Conservation (phyloP, 768 basidiomycete species). For the Suillus lakei region DNA sequence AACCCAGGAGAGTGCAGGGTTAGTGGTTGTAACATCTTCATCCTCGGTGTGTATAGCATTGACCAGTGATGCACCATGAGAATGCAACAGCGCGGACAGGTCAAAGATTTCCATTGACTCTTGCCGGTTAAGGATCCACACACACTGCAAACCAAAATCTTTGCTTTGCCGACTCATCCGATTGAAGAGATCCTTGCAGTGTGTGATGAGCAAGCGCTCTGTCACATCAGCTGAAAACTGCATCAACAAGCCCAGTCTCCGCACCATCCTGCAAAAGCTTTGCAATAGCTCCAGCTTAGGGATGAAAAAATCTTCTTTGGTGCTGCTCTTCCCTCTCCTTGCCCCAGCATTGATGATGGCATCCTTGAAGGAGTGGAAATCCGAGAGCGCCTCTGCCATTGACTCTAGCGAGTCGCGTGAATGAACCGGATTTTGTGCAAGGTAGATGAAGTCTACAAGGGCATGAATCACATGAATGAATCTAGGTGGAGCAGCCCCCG, state of each 20-base stretch:
- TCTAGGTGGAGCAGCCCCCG: slow-evolving; percentile 30
- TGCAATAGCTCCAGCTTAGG: slow-evolving; percentile 47
- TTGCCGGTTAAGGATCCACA: slow-evolving; percentile 31
- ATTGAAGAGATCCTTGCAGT: slow-evolving; percentile 36
- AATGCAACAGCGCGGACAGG: slow-evolving; percentile 1
- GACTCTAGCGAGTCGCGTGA: background rate
- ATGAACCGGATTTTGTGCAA: slow-evolving; percentile 35
- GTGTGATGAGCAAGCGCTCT: slow-evolving; percentile 36
- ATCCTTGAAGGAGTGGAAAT: background rate
- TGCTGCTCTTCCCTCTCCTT: slow-evolving; percentile 16
- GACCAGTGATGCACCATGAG: background rate
- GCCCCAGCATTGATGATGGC: background rate
- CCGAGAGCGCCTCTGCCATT: background rate
- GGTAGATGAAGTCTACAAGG: slow-evolving; percentile 42
- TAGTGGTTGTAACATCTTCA: too few species aligned
- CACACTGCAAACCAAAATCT: slow-evolving; percentile 39
- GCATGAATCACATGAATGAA: slow-evolving; percentile 39
- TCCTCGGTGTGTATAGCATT: background rate
- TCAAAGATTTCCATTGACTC: slow-evolving; percentile 36
- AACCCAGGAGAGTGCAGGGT: background rate
- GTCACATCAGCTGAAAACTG: slow-evolving; percentile 42
- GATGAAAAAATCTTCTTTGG: slow-evolving; percentile 34
- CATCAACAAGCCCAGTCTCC: slow-evolving; percentile 30
- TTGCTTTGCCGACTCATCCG: slow-evolving; percentile 30
- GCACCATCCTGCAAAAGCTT: slow-evolving; percentile 21